Conservation (phyloP, 2,329 filamentous ascomycete species). For the Colletotrichum caudatum region DNA sequence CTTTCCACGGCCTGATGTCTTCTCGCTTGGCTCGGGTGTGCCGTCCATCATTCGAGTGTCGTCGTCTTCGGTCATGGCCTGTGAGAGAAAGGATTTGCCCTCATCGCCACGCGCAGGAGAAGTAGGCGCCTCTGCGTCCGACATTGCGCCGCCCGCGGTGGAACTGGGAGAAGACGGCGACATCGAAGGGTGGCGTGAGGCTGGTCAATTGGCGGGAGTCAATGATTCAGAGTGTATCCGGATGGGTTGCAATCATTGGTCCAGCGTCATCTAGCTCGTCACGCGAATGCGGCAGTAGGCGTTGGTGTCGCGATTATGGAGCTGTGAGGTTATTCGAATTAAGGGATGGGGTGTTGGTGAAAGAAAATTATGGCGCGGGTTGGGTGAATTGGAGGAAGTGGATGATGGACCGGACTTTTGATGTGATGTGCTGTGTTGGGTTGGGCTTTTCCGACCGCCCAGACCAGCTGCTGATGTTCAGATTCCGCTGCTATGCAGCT, state of each 20-base stretch:
- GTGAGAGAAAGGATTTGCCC: conserved; percentile 61
- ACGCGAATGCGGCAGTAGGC: conserved; percentile 30
- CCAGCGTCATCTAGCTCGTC: conserved; percentile 14
- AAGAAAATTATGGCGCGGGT: conserved; percentile 6
- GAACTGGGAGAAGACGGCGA: conserved; percentile 56
- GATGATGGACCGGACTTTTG: conserved; percentile 22
- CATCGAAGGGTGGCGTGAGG: conserved; percentile 46
- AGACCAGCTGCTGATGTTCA: conserved; percentile 34
- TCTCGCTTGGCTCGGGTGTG: conserved; percentile 59
- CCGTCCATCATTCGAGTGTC: conserved; percentile 53
- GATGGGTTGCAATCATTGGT: conserved; percentile 30
- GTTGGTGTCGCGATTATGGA: conserved; percentile 27
- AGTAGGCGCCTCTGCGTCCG: conserved; percentile 60
- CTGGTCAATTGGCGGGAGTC: conserved; percentile 27
- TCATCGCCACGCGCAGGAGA: conserved; percentile 57
- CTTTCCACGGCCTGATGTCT: conserved; percentile 51
- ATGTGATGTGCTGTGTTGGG: conserved; percentile 24
- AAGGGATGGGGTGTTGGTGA: background rate
- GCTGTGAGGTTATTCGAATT: conserved; percentile 3
- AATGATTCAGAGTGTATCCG: conserved; percentile 26
- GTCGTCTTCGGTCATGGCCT: conserved; percentile 61
- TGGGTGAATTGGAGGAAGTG: conserved; percentile 11
- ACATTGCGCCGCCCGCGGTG: conserved; percentile 52
- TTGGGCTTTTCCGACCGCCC: conserved; percentile 38
- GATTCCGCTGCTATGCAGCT: conserved; percentile 30